These are phyloP conservation scores for Parmelia sp. DNA, from an alignment of 495 filamentous ascomycete genomes.

Conservation along the genomic window DNA sequence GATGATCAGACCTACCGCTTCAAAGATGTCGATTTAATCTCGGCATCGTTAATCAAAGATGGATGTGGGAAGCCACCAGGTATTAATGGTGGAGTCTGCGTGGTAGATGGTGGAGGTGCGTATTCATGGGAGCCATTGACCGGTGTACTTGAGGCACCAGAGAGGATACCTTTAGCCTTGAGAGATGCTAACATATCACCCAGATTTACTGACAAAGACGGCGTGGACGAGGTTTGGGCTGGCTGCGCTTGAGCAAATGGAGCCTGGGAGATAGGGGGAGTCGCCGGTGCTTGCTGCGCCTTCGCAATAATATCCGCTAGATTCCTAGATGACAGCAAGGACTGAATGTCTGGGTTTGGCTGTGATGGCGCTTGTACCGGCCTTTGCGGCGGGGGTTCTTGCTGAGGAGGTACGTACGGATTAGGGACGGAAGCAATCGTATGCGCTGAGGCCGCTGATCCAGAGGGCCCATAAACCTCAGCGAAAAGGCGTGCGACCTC, in stretches of 20 bases:
- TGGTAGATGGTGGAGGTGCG: slow-evolving; percentile 26
- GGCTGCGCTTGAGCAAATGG: slow-evolving; percentile 7
- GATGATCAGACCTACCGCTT: slow-evolving; percentile 58
- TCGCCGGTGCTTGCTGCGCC: slow-evolving; percentile 34
- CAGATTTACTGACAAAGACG: slow-evolving; percentile 34
- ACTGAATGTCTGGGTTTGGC: slow-evolving; percentile 36
- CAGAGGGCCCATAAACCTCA: background rate
- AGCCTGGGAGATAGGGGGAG: slow-evolving; percentile 18
- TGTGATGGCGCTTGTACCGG: slow-evolving; percentile 35
- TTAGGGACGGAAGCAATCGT: slow-evolving; percentile 27
- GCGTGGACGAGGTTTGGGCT: slow-evolving; percentile 32
- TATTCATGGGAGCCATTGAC: slow-evolving; percentile 23
- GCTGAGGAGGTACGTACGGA: slow-evolving; percentile 27
- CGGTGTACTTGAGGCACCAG: slow-evolving; percentile 30
- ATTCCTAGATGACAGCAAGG: slow-evolving; percentile 42
- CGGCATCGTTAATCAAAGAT: slow-evolving; percentile 48
- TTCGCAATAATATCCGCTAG: slow-evolving; percentile 46
- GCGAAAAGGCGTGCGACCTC: slow-evolving; percentile 64
- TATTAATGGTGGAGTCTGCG: slow-evolving; percentile 21
- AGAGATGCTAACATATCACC: slow-evolving; percentile 42
- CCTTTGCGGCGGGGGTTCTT: slow-evolving; percentile 24
- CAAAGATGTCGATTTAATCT: slow-evolving; percentile 64
- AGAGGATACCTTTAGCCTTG: slow-evolving; percentile 43
- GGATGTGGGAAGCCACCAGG: slow-evolving; percentile 22
- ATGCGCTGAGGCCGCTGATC: background rate